A percentile compares a stretch with the other conserved stretches of the same genome.
Evolutionary conservation across 225 moss, liverwort and hornwort species (phyloP).

Genomic region (Antitrichia curtipendula): DNA sequence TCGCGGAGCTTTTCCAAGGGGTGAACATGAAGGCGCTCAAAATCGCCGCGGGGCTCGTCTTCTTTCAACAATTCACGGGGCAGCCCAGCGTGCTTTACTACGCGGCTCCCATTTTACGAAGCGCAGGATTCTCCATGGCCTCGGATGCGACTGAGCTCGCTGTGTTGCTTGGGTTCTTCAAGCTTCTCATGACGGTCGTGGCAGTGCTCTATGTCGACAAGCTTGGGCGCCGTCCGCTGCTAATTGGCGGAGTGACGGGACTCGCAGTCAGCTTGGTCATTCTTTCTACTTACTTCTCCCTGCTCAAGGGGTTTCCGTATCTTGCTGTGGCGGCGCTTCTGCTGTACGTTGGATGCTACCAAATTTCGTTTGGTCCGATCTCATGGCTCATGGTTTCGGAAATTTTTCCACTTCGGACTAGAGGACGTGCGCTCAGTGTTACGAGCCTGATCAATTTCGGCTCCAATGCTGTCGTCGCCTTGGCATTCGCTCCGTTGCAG

Average conservation of each 20-base stretch:
- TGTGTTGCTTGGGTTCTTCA: constrained; percentile 58
- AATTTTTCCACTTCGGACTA: constrained; percentile 67
- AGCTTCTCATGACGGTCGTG: constrained; percentile 68
- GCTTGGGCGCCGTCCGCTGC: constrained; percentile 62
- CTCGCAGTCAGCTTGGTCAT: constrained; percentile 41
- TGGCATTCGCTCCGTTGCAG: constrained; percentile 68
- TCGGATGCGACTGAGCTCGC: constrained; percentile 70
- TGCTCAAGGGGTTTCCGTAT: constrained; percentile 37
- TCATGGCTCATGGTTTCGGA: constrained; percentile 97
- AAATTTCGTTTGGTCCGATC: constrained; percentile 87
- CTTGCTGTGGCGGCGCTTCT: constrained; percentile 67
- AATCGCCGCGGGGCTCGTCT: constrained; percentile 68
- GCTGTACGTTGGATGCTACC: constrained; percentile 77
- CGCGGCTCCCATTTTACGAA: constrained; percentile 74
- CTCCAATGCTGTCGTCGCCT: constrained; percentile 70
- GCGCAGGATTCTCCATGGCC: constrained; percentile 76
- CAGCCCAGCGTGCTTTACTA: constrained; percentile 91
- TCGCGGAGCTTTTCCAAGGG: constrained; percentile 67
- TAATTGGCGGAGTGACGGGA: constrained; percentile 67
- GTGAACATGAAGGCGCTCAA: constrained; percentile 65
- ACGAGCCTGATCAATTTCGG: constrained; percentile 75
- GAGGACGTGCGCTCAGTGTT: constrained; percentile 65
- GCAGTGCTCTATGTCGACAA: constrained; percentile 75
- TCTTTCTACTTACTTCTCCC: constrained; percentile 65
- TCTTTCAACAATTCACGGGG: constrained; percentile 86